Evolutionary conservation across 805 yeast species (phyloP).

Genomic region (Ogataea saltuana): DNA sequence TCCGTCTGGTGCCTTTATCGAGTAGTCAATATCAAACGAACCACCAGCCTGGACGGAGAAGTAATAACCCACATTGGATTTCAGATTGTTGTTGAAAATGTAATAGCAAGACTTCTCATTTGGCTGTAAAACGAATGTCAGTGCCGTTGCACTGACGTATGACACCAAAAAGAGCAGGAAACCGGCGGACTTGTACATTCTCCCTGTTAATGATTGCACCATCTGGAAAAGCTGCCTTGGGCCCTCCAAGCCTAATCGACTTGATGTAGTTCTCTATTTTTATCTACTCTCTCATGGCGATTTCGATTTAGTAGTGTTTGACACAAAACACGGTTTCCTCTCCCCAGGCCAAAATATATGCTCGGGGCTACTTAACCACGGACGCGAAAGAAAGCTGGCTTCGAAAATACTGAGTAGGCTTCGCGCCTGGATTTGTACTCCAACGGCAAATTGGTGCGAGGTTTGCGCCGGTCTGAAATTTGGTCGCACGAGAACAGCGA

Average conservation of each 20-base stretch:
- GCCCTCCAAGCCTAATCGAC: neutral
- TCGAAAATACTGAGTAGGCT: neutral
- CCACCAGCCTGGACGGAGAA: conserved; percentile 86
- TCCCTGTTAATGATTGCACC: neutral
- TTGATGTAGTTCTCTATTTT: conserved; percentile 4
- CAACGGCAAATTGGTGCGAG: too few species aligned
- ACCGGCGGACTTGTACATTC: conserved; percentile 5
- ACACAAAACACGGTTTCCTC: neutral
- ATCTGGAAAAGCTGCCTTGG: neutral
- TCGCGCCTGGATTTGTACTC: too few species aligned
- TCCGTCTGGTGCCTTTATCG: conserved; percentile 58
- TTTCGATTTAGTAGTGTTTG: conserved; percentile 4
- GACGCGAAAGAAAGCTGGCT: neutral
- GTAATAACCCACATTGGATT: conserved; percentile 66
- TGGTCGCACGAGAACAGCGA: neutral
- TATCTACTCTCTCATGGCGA: conserved; percentile 2
- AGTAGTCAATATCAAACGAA: conserved; percentile 75
- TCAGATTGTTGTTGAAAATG: conserved; percentile 60
- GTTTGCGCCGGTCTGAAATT: too few species aligned
- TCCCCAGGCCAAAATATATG: neutral
- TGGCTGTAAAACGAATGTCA: conserved; percentile 75
- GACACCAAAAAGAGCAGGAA: conserved; percentile 6
- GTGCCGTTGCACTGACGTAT: conserved; percentile 48
- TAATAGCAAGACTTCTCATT: conserved; percentile 73
- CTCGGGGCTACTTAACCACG: conserved; percentile 3